Percentiles rank a stretch among this genome's conserved stretches.
Conservation (phyloP, 495 filamentous ascomycete genomes). For the Neurospora sp. region DNA sequence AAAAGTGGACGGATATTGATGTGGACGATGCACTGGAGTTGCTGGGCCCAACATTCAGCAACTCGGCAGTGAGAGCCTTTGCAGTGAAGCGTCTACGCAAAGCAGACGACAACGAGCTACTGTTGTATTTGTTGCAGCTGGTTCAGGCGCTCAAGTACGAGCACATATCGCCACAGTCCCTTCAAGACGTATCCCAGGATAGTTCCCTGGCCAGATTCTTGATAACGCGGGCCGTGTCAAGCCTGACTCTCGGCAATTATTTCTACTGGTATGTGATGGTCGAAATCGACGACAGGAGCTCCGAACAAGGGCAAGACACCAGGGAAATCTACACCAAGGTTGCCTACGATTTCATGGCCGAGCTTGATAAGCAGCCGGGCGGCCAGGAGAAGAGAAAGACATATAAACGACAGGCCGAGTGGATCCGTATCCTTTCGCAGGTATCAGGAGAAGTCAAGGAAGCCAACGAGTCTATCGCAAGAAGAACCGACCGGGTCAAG, state of each 20-base stretch:
- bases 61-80: constrained; percentile 77
- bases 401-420: constrained; percentile 78
- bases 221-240: constrained; percentile 72
- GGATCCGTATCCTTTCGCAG: constrained; percentile 76
- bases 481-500: constrained; percentile 75
- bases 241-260: constrained; percentile 85
- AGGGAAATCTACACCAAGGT: constrained; percentile 82
- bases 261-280: constrained; percentile 99
- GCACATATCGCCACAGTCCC: constrained; percentile 49
- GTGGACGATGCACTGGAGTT: constrained; percentile 95
- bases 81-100: constrained; percentile 87
- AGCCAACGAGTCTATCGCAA: constrained; percentile 61
- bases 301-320: constrained; percentile 57
- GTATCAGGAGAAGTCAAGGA: constrained; percentile 84
- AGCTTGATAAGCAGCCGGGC: constrained; percentile 51
- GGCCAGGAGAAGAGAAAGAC: constrained; percentile 64
- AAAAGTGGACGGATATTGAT: constrained; percentile 95
- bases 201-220: constrained; percentile 87
- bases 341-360: constrained; percentile 90
- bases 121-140: constrained; percentile 86
- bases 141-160: constrained; percentile 98
- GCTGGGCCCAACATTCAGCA: constrained; percentile 84
- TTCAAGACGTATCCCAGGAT: constrained; percentile 58
- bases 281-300: constrained; percentile 73
- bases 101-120: constrained; percentile 85